Evolutionary conservation across 202 grass and related monocot genomes (phyloP), one percentile per base, ranked within the genome.

Genomic region (Panicum virgatum): DNA sequence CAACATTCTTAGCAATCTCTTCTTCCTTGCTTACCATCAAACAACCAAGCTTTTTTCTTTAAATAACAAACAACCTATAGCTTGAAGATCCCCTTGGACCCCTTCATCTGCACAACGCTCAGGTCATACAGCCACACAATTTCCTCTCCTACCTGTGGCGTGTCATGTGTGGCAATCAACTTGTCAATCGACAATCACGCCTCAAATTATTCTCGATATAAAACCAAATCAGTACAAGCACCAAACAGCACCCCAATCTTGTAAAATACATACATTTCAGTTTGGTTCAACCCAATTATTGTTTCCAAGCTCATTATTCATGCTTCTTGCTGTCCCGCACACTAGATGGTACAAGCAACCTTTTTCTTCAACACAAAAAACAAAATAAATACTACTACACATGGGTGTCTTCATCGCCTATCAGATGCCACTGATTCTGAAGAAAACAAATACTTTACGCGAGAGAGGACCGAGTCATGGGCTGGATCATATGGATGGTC

Each of bases 401-500:
- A 40, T 47, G 0, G 16, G 13, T 12, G 51, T 7, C 48, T 78
- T 89, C 80, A 97, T 67, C 90, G 69, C 87, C 94, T 94, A 7
- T 80, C 91, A 25, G 94, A 88, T 19, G 94, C 87, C 45, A 96
- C 87, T 26, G 94, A 94, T 86, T 97, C 91, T 3, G 89, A 6
- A 30, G 83, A 89, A 76, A 97, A 94, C 43, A 97, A 82, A 72
- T 97, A 90, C 54, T 83, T 88, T 73, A 97, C 94, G 1, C 94
- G 89, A 85, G 94, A 94, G 62, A 97, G 89, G 13, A 97, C 89
- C 0, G 95, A 98, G 79, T 98, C 92, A 11, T 82, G 85, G 10
- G 82, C 86, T 26, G 90, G 92, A 62, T 98, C 92, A 77, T 98
- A 98, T 0, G 94, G 94, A 89, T 97, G 91, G 27, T 97, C 94